These are phyloP conservation scores for Coprinellus aureogranulatus DNA, from an alignment of 768 basidiomycete species.

Conservation along the genomic window DNA sequence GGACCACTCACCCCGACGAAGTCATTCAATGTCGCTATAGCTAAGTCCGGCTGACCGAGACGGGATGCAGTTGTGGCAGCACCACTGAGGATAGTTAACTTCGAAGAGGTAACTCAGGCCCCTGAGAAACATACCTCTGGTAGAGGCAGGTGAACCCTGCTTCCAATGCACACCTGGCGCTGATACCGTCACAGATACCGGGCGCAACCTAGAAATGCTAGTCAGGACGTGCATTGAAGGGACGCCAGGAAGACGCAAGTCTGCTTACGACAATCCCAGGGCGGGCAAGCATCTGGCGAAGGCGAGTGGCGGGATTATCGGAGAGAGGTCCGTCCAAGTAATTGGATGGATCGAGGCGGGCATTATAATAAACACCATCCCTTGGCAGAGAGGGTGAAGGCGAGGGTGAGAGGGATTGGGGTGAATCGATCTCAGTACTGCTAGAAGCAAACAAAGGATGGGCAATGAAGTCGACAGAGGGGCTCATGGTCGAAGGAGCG, in stretches of 20 bases:
- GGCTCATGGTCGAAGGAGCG: conserved; percentile 1
- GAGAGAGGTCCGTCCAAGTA: conserved; percentile 70
- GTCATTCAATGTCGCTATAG: conserved; percentile 75
- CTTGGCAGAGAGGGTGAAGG: not conserved
- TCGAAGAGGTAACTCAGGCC: not conserved
- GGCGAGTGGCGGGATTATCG: conserved; percentile 63
- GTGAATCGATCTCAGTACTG: not conserved
- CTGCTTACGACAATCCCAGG: conserved; percentile 77
- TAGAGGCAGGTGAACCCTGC: conserved; percentile 77
- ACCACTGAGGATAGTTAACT: conserved; percentile 40
- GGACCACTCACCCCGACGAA: conserved; percentile 53
- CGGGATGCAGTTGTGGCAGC: conserved; percentile 80
- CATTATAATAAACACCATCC: conserved; percentile 50
- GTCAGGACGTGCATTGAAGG: not conserved
- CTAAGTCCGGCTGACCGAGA: conserved; percentile 75
- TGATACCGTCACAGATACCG: conserved; percentile 80
- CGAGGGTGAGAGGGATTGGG: not conserved
- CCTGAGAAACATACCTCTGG: conserved; percentile 49
- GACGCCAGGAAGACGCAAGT: too few species aligned
- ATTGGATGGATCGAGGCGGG: conserved; percentile 67
- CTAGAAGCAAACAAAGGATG: not conserved
- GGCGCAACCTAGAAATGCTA: conserved; percentile 53
- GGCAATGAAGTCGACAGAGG: conserved; percentile 8
- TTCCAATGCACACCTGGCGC: conserved; percentile 75
- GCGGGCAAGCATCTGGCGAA: conserved; percentile 66